Base-by-base conservation (phyloP, 805 yeast genomes). In the Tanozyma kutaoensis region DNA sequence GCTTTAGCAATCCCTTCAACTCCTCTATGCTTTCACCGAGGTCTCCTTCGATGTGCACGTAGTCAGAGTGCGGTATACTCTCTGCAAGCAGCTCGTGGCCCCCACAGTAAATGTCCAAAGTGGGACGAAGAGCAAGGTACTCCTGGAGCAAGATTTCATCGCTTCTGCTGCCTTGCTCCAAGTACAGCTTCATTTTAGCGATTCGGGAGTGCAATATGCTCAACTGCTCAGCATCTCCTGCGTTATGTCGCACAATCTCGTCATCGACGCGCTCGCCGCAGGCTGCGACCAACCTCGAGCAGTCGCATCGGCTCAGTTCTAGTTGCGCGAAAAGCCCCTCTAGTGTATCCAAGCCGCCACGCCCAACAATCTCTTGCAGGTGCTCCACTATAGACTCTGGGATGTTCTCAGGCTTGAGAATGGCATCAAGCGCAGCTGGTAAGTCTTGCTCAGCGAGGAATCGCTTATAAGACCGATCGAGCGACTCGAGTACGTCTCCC, bases 401-500 rank as follows among this genome's bases (percentile, higher is more conserved):
- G 0, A 78, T 43, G 14, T 61, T 36, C 51, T 66, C 52, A 46
- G 80, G 73, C 28, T 58, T 62, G 27, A 71, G 69, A 1, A 76
- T 41, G 0, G 77, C 54, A 28, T 78, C 85, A 2, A 81, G 46
- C 0, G 76, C 53, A 0, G 76, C 72, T 0, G 82, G 79, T 1
- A 80, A 45, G n/a, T 63, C 63, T 20, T 66, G 40, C 12, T 61
- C 68, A 1, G 62, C 52, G 4, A 76, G 36, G n/a, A n/a, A n/a
- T n/a, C n/a, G n/a, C n/a, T n/a, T n/a, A n/a, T n/a, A n/a, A n/a
- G n/a, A n/a, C n/a, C n/a, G n/a, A n/a, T n/a, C n/a, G n/a, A n/a
- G n/a, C n/a, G n/a, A n/a, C n/a, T n/a, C n/a, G n/a, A n/a, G n/a
- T n/a, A n/a, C n/a, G n/a, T n/a, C n/a, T n/a, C n/a, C n/a, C n/a